Base-by-base conservation (phyloP, 2,329 filamentous ascomycete species). In the Massarina eburnea region DNA sequence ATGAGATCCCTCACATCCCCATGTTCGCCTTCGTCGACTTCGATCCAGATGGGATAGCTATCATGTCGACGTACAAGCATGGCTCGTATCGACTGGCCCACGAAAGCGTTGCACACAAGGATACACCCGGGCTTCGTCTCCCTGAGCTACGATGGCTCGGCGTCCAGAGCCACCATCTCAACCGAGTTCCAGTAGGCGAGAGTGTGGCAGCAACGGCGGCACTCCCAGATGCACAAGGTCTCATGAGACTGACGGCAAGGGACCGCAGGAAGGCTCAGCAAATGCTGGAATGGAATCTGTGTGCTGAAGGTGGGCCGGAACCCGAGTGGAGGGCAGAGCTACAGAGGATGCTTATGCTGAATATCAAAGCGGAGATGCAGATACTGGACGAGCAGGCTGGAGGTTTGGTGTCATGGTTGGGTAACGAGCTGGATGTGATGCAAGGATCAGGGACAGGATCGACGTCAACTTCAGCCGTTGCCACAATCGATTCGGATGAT, bases 291-390 rank as follows among this genome's bases (percentile, higher is more conserved):
- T 68, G 66, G 58, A 57, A 76, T 67, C 10, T 67, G 0, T 57
- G 61, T 6, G 55, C 57, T 1, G 62, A 64, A 7, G 53, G 71
- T 9, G 50, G 54, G 0, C 65, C 73, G 2, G 71, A 73, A 2
- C 42, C 55, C 0, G 70, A 74, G 6, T 71, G 81, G 50, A 70
- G 71, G 22, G 67, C 68, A 2, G 85, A 91, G 57, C 56, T 92
- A 14, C 88, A 90, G 59, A 57, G 77, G 1, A 91, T 92, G 87
- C 69, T 92, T 17, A 79, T 88, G 72, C 71, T 91, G 40, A 86
- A 86, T 41, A 58, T 84, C 38, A 94, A 92, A 60, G 86, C 85
- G 0, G 89, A 94, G 62, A 88, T 92, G 40, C 87, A 94, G 59
- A 79, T 83, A 15, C 68, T 89, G 6, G 84, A 88, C 27, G 64